A percentile compares a stretch with the other conserved stretches of the same genome.
Evolutionary conservation across 2,329 filamentous ascomycete species (phyloP).

Genomic region (Cladophialophora immunda): DNA sequence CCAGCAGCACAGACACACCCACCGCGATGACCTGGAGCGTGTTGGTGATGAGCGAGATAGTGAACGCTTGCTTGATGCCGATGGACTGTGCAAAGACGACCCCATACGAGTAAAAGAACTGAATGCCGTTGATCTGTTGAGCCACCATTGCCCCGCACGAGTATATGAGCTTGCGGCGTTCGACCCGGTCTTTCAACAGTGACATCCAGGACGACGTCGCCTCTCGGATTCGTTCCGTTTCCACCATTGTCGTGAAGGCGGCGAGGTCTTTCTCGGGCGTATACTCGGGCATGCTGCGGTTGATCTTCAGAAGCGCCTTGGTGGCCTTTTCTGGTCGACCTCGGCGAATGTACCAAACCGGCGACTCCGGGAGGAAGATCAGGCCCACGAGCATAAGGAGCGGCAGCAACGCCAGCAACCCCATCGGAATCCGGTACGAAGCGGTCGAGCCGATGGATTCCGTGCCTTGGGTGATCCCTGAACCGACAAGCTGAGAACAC

Average conservation of each 20-base stretch:
- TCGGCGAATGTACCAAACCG: conserved; percentile 48
- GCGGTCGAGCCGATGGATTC: conserved; percentile 39
- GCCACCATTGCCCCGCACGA: conserved; percentile 26
- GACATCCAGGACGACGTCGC: conserved; percentile 49
- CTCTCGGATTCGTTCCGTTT: conserved; percentile 18
- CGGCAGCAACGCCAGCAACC: conserved; percentile 41
- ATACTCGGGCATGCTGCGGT: conserved; percentile 32
- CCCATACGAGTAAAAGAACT: conserved; percentile 30
- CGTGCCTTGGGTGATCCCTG: conserved; percentile 45
- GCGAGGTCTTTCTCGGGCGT: conserved; percentile 4
- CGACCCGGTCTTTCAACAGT: conserved; percentile 55
- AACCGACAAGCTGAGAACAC: conserved; percentile 43
- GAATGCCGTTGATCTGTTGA: conserved; percentile 31
- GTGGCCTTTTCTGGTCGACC: conserved; percentile 44
- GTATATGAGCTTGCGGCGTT: conserved; percentile 56
- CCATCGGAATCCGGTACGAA: conserved; percentile 45
- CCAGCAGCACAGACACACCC: conserved; percentile 18
- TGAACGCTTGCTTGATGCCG: conserved; percentile 27
- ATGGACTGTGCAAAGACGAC: conserved; percentile 30
- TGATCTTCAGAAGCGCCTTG: conserved; percentile 47
- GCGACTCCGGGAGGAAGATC: conserved; percentile 43
- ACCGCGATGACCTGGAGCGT: conserved; percentile 25
- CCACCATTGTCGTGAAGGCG: conserved; percentile 11
- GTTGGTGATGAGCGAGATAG: conserved; percentile 21
- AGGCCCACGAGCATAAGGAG: conserved; percentile 41